Evolutionary conservation across 1,284 basidiomycete species (phyloP).

Genomic region (Vanrija pseudolonga): DNA sequence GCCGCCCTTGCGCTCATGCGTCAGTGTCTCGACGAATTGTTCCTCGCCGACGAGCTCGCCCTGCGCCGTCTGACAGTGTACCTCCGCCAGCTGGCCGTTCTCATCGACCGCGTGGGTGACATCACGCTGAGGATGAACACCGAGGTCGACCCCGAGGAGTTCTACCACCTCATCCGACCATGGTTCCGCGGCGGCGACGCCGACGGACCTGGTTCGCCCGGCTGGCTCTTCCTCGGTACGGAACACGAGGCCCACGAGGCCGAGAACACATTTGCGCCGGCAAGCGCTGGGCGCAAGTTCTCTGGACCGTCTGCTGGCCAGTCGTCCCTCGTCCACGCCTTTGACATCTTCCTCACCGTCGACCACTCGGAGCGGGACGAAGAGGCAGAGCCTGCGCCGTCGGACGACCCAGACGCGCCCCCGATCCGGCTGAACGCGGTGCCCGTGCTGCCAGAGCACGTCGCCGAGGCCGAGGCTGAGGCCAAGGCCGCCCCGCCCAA

Average conservation of each 20-base stretch:
- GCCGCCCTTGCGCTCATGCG: conserved; percentile 82
- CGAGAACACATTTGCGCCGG: conserved; percentile 17
- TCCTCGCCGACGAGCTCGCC: conserved; percentile 78
- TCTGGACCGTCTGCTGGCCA: conserved; percentile 90
- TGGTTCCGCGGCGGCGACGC: conserved; percentile 89
- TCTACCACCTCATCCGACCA: conserved; percentile 80
- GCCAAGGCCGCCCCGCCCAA: not conserved
- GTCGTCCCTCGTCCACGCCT: conserved; percentile 79
- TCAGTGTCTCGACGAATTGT: conserved; percentile 82
- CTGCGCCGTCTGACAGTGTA: conserved; percentile 68
- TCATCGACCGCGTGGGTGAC: conserved; percentile 64
- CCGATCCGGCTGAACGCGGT: not conserved
- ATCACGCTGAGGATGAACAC: conserved; percentile 65
- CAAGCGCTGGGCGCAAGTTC: conserved; percentile 54
- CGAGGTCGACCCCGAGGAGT: conserved; percentile 72
- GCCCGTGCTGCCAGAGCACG: not conserved
- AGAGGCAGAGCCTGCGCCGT: conserved; percentile 5
- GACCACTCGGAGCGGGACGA: conserved; percentile 55
- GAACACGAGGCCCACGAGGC: conserved; percentile 55
- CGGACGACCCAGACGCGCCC: not conserved
- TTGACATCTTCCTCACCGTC: conserved; percentile 78
- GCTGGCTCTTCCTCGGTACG: conserved; percentile 80
- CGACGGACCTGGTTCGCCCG: conserved; percentile 56
- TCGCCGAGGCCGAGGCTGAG: not conserved
- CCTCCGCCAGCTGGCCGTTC: conserved; percentile 61